These are phyloP conservation scores for Tylopilus sp. DNA, from an alignment of 1,284 basidiomycete genomes.

Conservation along the genomic window DNA sequence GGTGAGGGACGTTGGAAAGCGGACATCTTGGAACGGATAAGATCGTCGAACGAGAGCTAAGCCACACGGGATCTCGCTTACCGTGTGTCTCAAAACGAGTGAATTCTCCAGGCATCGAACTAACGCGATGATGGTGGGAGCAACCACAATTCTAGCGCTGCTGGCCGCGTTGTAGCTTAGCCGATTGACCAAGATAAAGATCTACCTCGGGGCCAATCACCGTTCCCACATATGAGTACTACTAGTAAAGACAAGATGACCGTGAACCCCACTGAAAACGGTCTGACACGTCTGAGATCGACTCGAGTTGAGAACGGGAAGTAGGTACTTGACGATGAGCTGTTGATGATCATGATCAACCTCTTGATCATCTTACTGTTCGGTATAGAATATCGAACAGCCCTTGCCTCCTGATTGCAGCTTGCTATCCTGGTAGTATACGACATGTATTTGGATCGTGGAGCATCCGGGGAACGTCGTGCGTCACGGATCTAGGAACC, in stretches of 20 bases:
- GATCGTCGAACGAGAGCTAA: background rate
- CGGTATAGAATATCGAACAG: background rate
- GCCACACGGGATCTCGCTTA: constrained; percentile 2
- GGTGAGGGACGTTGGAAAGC: constrained; percentile 50
- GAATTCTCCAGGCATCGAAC: constrained; percentile 21
- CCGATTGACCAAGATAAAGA: no score
- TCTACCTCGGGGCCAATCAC: no score
- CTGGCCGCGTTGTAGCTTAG: no score
- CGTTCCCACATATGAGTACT: no score
- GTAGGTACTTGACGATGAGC: background rate
- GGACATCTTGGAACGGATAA: constrained; percentile 17
- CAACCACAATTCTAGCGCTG: no score
- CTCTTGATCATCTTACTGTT: constrained; percentile 6
- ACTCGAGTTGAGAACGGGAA: background rate
- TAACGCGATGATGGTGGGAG: background rate
- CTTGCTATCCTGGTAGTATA: background rate
- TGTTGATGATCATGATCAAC: constrained; percentile 15
- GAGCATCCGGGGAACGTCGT: background rate
- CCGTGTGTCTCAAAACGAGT: constrained; percentile 34
- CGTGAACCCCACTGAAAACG: no score
- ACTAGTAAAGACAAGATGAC: no score
- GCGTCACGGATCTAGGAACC: background rate
- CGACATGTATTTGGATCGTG: background rate
- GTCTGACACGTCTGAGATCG: background rate
- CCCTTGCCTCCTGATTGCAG: background rate